Conservation (phyloP, 768 basidiomycete species). For the Tricholoma sp. region DNA sequence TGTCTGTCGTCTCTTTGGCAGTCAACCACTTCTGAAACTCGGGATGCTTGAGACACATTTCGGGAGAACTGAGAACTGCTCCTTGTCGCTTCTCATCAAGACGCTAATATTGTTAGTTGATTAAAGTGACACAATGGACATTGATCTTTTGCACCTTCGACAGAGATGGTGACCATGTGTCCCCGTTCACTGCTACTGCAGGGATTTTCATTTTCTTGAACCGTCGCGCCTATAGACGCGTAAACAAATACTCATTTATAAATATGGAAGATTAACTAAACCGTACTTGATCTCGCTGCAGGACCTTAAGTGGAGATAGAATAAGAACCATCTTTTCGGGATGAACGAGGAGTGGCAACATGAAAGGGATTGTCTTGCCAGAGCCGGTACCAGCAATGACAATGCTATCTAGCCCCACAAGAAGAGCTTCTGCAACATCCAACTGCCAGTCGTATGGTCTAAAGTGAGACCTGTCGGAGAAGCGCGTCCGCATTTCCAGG, state of each 20-base stretch:
- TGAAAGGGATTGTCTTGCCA: constrained; percentile 28
- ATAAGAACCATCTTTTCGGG: constrained; percentile 7
- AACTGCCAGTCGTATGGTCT: not conserved
- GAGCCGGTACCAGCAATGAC: not conserved
- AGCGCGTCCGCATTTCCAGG: not conserved
- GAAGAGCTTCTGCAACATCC: not conserved
- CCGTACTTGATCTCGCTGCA: not conserved
- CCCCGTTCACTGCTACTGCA: not conserved
- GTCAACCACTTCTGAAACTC: not conserved
- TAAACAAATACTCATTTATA: too few species aligned
- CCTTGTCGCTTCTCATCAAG: not conserved
- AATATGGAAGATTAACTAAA: too few species aligned
- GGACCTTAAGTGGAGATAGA: not conserved
- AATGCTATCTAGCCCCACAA: not conserved
- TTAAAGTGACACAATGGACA: not conserved
- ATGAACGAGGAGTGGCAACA: constrained; percentile 21
- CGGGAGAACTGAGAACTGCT: not conserved
- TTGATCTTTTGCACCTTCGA: not conserved
- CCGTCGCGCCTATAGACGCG: not conserved
- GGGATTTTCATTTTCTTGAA: not conserved
- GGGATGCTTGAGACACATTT: not conserved
- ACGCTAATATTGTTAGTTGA: not conserved
- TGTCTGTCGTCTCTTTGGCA: not conserved
- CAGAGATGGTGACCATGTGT: not conserved
- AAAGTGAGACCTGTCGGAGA: too few species aligned